Base-by-base conservation (phyloP, 345 rosid species). In the Camelina neglecta region DNA sequence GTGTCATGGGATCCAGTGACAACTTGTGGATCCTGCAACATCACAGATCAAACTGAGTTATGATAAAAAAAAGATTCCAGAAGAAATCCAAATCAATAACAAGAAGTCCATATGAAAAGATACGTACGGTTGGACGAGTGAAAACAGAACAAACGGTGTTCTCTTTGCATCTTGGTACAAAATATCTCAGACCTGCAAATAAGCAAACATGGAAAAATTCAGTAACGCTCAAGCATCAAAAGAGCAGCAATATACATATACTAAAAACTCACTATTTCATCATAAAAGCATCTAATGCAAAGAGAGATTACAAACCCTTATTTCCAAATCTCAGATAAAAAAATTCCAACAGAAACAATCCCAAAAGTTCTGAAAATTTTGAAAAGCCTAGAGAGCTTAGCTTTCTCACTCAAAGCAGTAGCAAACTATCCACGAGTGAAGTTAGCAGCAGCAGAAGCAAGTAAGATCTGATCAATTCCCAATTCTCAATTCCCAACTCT, bases 1-100 rank as follows among this genome's bases (percentile, higher is more conserved):
- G 93, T 55, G 77, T 96, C 99, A 79, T 96, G 98, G 20, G 99
- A 91, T 72, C 99, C 99, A 15, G 99, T 93, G 61, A 96, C 97
- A 65, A 96, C 99, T 87, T 93, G 96, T 23, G 99, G 99, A 83
- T 96, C 98, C 98, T 96, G 85, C 57, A 75, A 80, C 54, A 78
- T 26, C 57, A 49, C 23, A 74, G 57, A 71, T 44, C 75, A 80
- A 33, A 54, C 31, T 74, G 26, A 58, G 38, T 23, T 10, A 42
- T 10, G 1, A 59, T 11, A 29, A 29, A 29, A 54, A 49, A 11
- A 20, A 57, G 21, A 35, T 42, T 18, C 63, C 18, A 8, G 18
- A 29, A 24, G 49, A 68, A 11, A 38, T 7, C 2, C 11, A 39
- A 7, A 29, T 39, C 54, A 36, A 57, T 49, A 72, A 48, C 47